Percentiles rank a stretch among this genome's conserved stretches.
Evolutionary conservation across 345 rosid genomes (phyloP).

Genomic region (Dovyalis caffra): DNA sequence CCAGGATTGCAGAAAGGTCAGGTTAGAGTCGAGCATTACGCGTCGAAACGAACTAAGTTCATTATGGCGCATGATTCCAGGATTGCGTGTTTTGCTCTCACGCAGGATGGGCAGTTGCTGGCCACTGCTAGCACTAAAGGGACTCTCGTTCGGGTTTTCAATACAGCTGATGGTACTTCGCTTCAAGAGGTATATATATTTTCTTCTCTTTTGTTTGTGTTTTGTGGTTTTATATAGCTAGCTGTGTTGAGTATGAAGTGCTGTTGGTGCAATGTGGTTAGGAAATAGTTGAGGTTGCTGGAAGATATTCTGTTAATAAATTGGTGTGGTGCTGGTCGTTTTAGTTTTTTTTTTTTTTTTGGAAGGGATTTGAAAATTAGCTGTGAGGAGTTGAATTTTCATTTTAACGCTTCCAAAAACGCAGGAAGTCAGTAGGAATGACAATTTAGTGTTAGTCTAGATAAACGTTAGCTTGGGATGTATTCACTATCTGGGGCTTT

Average conservation of each 20-base stretch:
- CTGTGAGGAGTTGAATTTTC: background rate
- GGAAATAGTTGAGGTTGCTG: background rate
- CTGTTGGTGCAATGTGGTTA: background rate
- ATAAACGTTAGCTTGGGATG: background rate
- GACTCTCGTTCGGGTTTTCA: conserved; percentile 74
- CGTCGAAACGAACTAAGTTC: conserved; percentile 80
- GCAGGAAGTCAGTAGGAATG: background rate
- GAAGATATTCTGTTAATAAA: too few relatives aligned
- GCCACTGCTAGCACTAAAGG: conserved; percentile 93
- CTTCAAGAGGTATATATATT: conserved; percentile 64
- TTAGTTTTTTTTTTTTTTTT: background rate
- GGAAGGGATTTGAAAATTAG: background rate
- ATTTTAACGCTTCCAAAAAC: background rate
- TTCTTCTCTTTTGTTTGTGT: background rate
- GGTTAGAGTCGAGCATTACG: conserved; percentile 87
- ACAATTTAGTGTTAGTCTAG: background rate
- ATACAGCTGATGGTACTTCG: conserved; percentile 71
- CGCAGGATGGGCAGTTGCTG: conserved; percentile 80
- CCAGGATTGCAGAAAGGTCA: conserved; percentile 91
- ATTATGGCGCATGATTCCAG: conserved; percentile 94
- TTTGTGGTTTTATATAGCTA: background rate
- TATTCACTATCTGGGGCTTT: background rate
- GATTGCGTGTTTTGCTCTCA: conserved; percentile 78
- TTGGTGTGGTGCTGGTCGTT: background rate
- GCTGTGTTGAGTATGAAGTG: background rate